phyloP scores from a whole-genome alignment of 2,329 filamentous ascomycete genomes.

The Fusarium oxysporum region DNA sequence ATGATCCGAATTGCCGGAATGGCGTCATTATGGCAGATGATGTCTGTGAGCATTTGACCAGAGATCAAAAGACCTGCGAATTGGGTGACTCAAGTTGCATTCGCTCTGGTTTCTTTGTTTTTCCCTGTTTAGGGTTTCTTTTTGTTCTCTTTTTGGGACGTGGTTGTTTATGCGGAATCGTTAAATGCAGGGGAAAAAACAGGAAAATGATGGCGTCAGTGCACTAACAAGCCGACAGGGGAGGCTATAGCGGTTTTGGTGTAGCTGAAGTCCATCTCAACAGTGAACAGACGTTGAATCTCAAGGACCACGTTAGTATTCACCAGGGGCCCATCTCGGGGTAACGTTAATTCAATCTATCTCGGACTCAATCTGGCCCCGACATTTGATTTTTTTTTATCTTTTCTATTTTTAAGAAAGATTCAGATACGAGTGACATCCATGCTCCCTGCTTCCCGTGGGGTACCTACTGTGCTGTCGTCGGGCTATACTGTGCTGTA shows the following conservation, averaged over 20 bases:
- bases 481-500: slow-evolving; percentile 14
- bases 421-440: slow-evolving; percentile 7
- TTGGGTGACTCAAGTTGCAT: not conserved
- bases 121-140: slow-evolving; percentile 4
- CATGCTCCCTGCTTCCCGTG: slow-evolving; percentile 4
- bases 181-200: slow-evolving; percentile 25
- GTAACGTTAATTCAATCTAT: slow-evolving; percentile 11
- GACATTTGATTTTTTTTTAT: not conserved
- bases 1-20: slow-evolving; percentile 4
- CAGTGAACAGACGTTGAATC: not conserved
- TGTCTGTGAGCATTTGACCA: not conserved
- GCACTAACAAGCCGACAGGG: slow-evolving; percentile 13
- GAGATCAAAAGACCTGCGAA: not conserved
- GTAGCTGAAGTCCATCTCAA: not conserved
- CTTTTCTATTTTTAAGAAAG: slow-evolving; percentile 7
- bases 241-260: slow-evolving; percentile 14
- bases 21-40: slow-evolving; percentile 22
- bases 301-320: not conserved
- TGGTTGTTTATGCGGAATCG: slow-evolving; percentile 4
- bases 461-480: slow-evolving; percentile 1
- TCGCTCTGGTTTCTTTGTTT: not conserved
- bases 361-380: not conserved
- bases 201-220: slow-evolving; percentile 30
- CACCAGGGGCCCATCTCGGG: not conserved
- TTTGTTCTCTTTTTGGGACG: not conserved